Percentiles rank a stretch among this genome's conserved stretches.
These are phyloP conservation scores for Pichia sp. DNA, from an alignment of 1,139 yeast genomes.

Conservation along the genomic window DNA sequence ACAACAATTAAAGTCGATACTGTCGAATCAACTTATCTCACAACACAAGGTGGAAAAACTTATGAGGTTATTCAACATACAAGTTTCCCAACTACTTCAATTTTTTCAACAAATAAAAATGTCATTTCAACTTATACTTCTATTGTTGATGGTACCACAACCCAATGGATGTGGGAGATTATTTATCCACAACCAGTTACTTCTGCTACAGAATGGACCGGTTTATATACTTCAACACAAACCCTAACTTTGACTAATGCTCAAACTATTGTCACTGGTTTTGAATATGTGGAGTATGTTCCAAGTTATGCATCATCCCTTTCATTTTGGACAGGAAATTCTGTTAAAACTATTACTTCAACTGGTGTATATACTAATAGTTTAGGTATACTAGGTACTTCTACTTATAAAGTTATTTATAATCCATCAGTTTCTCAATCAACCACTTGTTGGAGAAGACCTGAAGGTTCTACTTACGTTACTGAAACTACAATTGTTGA, in stretches of 20 bases:
- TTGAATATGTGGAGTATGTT: not conserved
- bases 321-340: slow-evolving; percentile 4
- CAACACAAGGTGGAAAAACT: not conserved
- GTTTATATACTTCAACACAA: not conserved
- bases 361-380: not conserved
- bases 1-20: slow-evolving; percentile 4
- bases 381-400: not conserved
- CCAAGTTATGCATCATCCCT: not conserved
- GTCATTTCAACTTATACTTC: slow-evolving; percentile 3
- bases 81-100: slow-evolving; percentile 3
- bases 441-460: slow-evolving; percentile 3
- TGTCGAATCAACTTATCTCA: not conserved
- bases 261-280: not conserved
- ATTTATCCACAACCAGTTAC: slow-evolving; percentile 7
- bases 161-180: slow-evolving; percentile 3
- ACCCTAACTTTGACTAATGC: not conserved
- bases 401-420: not conserved
- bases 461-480: not conserved
- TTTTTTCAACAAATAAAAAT: not conserved
- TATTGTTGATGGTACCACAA: slow-evolving; percentile 1
- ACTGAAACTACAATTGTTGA: not conserved
- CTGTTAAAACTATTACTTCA: not conserved
- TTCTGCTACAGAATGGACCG: not conserved
- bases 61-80: slow-evolving; percentile 3
- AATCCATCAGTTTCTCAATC: not conserved